A percentile compares a stretch with the other conserved stretches of the same genome.
Conservation (phyloP, 139 green algal species). For the Picochlorum sp. region DNA sequence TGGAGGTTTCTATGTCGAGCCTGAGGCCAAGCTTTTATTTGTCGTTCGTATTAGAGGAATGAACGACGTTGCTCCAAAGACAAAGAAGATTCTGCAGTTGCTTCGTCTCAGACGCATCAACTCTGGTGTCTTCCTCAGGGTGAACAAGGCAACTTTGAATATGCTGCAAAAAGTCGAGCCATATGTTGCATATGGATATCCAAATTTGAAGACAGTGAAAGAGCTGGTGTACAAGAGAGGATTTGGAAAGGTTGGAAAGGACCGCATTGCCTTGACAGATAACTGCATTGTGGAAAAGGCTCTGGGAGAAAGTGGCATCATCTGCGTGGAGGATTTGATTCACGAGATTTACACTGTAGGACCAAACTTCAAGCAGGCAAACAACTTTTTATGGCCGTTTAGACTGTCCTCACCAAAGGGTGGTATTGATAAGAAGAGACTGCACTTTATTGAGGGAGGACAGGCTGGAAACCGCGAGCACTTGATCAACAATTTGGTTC, state of each 20-base stretch:
- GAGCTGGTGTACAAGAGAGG: conserved; percentile 99
- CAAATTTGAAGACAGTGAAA: conserved; percentile 95
- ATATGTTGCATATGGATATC: conserved; percentile 95
- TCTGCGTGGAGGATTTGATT: conserved; percentile 98
- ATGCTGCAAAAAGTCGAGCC: conserved; percentile 94
- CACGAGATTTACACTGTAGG: conserved; percentile 96
- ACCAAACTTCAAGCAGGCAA: conserved; percentile 92
- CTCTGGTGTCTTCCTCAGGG: conserved; percentile 95
- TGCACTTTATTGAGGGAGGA: conserved; percentile 97
- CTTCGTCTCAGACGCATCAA: conserved; percentile 96
- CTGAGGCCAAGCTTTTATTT: conserved; percentile 92
- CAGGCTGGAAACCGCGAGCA: conserved; percentile 92
- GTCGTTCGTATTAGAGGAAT: conserved; percentile 94
- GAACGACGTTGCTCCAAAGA: conserved; percentile 95
- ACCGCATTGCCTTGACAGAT: conserved; percentile 91
- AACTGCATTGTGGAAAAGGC: conserved; percentile 90
- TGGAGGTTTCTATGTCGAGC: conserved; percentile 88
- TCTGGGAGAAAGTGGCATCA: conserved; percentile 88
- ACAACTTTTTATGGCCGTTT: conserved; percentile 99
- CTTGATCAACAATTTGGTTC: conserved; percentile 95
- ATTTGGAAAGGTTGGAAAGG: conserved; percentile 85
- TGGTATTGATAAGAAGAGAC: conserved; percentile 88
- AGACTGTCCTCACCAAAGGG: conserved; percentile 79
- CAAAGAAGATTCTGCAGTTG: conserved; percentile 96
- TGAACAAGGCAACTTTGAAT: conserved; percentile 96